These are phyloP conservation scores for Termitomyces sp. DNA, from an alignment of 768 basidiomycete genomes.

Conservation along the genomic window DNA sequence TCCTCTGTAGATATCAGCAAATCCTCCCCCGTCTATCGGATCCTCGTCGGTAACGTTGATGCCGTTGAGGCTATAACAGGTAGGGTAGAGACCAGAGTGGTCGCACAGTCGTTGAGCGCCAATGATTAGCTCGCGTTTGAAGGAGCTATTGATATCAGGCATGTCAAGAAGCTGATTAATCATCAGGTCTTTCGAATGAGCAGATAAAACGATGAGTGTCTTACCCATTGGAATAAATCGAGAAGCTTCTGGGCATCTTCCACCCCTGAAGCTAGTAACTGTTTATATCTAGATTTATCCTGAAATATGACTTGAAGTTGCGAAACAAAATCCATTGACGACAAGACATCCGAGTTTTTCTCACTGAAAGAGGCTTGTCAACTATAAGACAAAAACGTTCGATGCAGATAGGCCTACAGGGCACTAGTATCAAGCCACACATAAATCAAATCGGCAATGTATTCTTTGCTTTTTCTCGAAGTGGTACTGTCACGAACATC, in stretches of 20 bases:
- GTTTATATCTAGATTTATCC: background rate
- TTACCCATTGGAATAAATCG: conserved; percentile 3
- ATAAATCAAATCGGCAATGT: background rate
- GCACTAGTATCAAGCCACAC: background rate
- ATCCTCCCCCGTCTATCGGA: background rate
- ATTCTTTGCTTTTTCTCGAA: background rate
- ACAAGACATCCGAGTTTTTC: background rate
- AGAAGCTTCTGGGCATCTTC: conserved; percentile 1
- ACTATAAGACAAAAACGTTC: background rate
- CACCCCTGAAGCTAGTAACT: background rate
- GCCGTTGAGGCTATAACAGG: background rate
- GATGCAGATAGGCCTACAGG: background rate
- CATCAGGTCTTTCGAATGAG: background rate
- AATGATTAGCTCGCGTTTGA: background rate
- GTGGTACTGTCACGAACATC: background rate
- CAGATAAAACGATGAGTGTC: background rate
- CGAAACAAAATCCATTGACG: background rate
- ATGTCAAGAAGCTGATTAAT: background rate
- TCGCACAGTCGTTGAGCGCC: background rate
- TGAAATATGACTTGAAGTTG: background rate
- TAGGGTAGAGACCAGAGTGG: background rate
- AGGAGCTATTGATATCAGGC: background rate
- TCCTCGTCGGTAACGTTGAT: background rate
- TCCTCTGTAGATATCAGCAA: background rate
- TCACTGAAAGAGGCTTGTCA: background rate